A percentile compares a stretch with the other conserved stretches of the same genome.
phyloP scores from a whole-genome alignment of 805 yeast genomes.

The Saturnispora saitoi region DNA sequence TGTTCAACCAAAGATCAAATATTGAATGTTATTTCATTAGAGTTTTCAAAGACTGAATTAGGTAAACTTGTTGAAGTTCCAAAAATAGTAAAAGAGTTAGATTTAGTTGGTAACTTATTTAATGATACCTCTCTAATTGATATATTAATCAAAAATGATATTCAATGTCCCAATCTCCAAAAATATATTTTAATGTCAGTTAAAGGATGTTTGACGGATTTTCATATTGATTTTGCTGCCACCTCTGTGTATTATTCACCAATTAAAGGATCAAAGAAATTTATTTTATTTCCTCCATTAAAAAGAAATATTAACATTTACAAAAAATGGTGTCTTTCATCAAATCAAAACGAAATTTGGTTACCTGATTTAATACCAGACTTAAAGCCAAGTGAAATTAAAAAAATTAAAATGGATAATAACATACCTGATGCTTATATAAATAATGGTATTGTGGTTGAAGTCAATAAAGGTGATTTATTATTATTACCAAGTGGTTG shows the following conservation, averaged over 20 bases:
- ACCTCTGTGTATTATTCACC: constrained; percentile 86
- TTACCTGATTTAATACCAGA: constrained; percentile 43
- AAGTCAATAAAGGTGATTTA: constrained; percentile 53
- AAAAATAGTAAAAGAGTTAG: constrained; percentile 50
- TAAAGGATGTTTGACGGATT: constrained; percentile 72
- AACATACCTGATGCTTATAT: constrained; percentile 22
- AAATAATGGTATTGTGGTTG: constrained; percentile 29
- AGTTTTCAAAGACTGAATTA: constrained; percentile 52
- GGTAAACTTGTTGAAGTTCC: constrained; percentile 54
- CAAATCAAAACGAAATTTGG: constrained; percentile 55
- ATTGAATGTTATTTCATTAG: constrained; percentile 74
- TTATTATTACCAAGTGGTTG: constrained; percentile 85
- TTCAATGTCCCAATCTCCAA: constrained; percentile 49
- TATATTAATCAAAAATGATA: constrained; percentile 1
- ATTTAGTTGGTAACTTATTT: constrained; percentile 68
- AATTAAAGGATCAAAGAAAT: constrained; percentile 63
- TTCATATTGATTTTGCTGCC: constrained; percentile 89
- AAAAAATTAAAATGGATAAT: neutral
- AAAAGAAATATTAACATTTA: constrained; percentile 50
- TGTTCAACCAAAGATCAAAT: constrained; percentile 38
- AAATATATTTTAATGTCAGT: constrained; percentile 84
- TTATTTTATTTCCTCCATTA: constrained; percentile 76
- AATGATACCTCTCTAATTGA: constrained; percentile 1
- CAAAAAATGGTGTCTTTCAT: constrained; percentile 62
- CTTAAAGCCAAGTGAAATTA: constrained; percentile 11